A percentile compares a stretch with the other conserved stretches of the same genome.
Evolutionary conservation across 768 basidiomycete species (phyloP).

Genomic region (Lactifluus pinguis): DNA sequence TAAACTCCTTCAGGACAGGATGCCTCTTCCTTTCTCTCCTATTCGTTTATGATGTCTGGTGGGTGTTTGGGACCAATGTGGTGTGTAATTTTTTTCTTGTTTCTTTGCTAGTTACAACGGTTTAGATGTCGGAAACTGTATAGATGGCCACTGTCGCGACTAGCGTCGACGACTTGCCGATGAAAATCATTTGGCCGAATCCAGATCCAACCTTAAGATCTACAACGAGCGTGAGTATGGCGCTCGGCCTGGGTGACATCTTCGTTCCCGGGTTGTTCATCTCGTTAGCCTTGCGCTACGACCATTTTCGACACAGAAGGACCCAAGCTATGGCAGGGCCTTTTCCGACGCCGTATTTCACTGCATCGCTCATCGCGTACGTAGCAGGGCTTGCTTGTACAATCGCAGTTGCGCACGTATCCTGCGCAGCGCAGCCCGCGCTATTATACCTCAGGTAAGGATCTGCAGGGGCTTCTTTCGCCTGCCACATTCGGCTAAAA

Average conservation of each 20-base stretch:
- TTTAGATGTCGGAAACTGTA: neutral
- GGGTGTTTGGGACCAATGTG: constrained; percentile 86
- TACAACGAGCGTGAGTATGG: constrained; percentile 55
- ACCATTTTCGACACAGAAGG: constrained; percentile 41
- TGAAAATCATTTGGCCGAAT: constrained; percentile 82
- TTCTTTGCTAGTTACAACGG: neutral
- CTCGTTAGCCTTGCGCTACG: constrained; percentile 80
- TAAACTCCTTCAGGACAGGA: constrained; percentile 89
- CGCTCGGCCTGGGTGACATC: constrained; percentile 91
- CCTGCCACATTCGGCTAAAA: neutral
- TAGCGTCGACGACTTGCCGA: constrained; percentile 71
- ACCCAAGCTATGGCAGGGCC: constrained; percentile 14
- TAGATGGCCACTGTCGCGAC: constrained; percentile 95
- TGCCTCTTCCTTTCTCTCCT: constrained; percentile 72
- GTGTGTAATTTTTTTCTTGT: constrained; percentile 37
- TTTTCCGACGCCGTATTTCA: constrained; percentile 63
- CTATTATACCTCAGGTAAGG: constrained; percentile 79
- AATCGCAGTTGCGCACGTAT: constrained; percentile 78
- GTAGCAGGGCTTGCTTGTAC: constrained; percentile 61
- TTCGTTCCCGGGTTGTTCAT: constrained; percentile 56
- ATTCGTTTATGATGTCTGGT: constrained; percentile 91
- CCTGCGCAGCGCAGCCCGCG: constrained; percentile 77
- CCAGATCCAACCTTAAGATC: constrained; percentile 41
- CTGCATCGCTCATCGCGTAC: constrained; percentile 47
- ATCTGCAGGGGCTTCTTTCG: constrained; percentile 15